phyloP scores from a whole-genome alignment of 202 grass and related monocot genomes.

The Carex arenaria region DNA sequence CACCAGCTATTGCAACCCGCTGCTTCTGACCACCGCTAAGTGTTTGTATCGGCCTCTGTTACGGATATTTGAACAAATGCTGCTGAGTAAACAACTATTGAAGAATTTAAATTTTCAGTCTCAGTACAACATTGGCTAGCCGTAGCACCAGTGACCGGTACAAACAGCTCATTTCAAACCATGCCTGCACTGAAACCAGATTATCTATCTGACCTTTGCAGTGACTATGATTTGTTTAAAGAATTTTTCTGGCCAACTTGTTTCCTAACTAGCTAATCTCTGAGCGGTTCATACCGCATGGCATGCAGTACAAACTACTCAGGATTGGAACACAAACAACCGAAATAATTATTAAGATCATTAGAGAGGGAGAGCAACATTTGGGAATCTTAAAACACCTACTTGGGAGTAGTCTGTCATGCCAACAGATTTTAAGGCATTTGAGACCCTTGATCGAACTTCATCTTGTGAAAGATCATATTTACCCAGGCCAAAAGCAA shows the following conservation, averaged over 20 bases:
- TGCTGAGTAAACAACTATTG: slow-evolving; percentile 17
- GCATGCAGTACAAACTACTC: not conserved
- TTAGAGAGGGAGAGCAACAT: not conserved
- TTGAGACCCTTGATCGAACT: slow-evolving; percentile 71
- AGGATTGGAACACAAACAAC: not conserved
- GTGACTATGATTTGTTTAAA: not conserved
- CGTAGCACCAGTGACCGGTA: not conserved
- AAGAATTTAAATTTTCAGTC: not conserved
- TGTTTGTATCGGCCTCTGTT: slow-evolving; percentile 88
- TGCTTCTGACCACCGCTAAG: slow-evolving; percentile 98
- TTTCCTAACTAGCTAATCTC: not conserved
- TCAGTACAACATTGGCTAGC: not conserved
- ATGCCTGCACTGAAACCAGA: not conserved
- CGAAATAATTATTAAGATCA: not conserved
- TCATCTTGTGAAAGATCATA: slow-evolving; percentile 67
- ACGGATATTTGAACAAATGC: slow-evolving; percentile 37
- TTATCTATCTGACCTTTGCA: not conserved
- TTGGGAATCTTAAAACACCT: slow-evolving; percentile 18
- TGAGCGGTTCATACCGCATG: not conserved
- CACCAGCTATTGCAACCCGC: slow-evolving; percentile 90
- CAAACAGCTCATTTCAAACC: not conserved
- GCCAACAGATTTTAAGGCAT: slow-evolving; percentile 64
- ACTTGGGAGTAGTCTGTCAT: slow-evolving; percentile 88
- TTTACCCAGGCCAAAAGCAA: slow-evolving; percentile 95
- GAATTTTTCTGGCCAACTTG: not conserved